A percentile compares a stretch with the other conserved stretches of the same genome.
These are phyloP conservation scores for Volvariella volvacea DNA, from an alignment of 1,284 basidiomycete species.

Conservation along the genomic window DNA sequence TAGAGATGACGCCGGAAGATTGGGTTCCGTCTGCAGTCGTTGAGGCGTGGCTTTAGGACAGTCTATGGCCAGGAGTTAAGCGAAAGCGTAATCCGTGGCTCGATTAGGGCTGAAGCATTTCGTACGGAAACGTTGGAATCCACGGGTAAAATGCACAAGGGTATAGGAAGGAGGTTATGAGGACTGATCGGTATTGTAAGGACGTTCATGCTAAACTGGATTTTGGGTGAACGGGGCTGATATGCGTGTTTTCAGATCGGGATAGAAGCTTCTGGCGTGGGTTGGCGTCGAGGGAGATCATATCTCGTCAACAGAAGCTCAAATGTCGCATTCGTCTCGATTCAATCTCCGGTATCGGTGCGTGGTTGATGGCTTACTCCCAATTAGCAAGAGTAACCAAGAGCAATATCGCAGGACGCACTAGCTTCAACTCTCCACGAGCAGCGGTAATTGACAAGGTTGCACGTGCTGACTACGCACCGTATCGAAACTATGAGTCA, in stretches of 20 bases:
- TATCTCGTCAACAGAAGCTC: conserved; percentile 64
- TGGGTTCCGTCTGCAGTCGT: no score
- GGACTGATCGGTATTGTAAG: conserved; percentile 48
- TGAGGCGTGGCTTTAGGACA: no score
- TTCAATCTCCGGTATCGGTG: conserved; percentile 58
- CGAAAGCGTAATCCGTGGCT: conserved; percentile 40
- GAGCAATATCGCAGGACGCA: conserved; percentile 27
- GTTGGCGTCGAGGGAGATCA: conserved; percentile 39
- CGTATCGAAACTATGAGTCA: conserved; percentile 62
- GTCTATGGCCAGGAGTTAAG: conserved; percentile 14
- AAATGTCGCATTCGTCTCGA: conserved; percentile 56
- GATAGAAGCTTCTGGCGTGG: conserved; percentile 22
- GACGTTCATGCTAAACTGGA: conserved; percentile 41
- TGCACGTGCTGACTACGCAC: conserved; percentile 68
- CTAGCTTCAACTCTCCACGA: conserved; percentile 80
- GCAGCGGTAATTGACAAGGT: conserved; percentile 71
- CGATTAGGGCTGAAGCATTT: conserved; percentile 45
- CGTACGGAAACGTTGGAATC: conserved; percentile 45
- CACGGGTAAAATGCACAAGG: conserved; percentile 39
- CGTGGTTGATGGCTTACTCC: conserved; percentile 54
- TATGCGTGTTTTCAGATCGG: conserved; percentile 29
- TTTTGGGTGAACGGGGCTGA: conserved; percentile 37
- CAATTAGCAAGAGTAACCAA: conserved; percentile 9
- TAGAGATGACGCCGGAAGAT: no score
- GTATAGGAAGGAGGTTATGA: conserved; percentile 48